Evolutionary conservation across 2,329 filamentous ascomycete species (phyloP), one percentile per base, ranked within the genome.

Genomic region (Alternaria triticimaculans): DNA sequence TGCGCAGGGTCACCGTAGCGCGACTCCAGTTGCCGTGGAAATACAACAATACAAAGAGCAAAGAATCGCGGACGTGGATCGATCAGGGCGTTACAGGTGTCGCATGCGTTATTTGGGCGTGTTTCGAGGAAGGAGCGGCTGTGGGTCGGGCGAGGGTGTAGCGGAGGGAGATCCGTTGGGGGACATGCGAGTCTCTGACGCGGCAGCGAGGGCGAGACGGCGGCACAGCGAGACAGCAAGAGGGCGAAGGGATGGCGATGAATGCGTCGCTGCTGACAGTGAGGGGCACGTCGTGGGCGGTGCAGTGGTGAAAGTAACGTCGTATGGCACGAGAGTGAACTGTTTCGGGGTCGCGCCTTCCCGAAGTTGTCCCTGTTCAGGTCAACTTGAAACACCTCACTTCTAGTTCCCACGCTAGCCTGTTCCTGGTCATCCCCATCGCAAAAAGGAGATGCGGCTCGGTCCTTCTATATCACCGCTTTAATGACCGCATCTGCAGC

Each of bases 391-490:
- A 67, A 67, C 65, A 63, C 48, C 48, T 61, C 48, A 44, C 46
- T 26, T 37, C 49, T 50, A 48, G 51, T 48, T 15, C 25, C 14
- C 14, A 45, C 66, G 57, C 66, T 68, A 67, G 54, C 64, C 66
- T 68, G 66, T 68, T 67, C 64, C 64, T 68, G 59, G 62, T 30
- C 49, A 14, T 41, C 20, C 20, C 15, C 46, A 58, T 41, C n/a
- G 21, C 48, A 33, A 62, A 67, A 67, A 67, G 65, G 63, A 62
- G 65, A 56, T 54, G 64, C 65, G 65, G 65, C 57, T 63, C 65
- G 63, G 65, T 61, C 65, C 63, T 67, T 67, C 49, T 58, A 55
- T 26, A 49, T 11, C n/a, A 46, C 55, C 55, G 59, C 43, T 14
- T 21, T 48, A 14, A 45, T 37, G 20, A 28, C 60, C 21, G 21